Base-by-base conservation (phyloP, 1,284 basidiomycete species). In the Trametes hirsuta region DNA sequence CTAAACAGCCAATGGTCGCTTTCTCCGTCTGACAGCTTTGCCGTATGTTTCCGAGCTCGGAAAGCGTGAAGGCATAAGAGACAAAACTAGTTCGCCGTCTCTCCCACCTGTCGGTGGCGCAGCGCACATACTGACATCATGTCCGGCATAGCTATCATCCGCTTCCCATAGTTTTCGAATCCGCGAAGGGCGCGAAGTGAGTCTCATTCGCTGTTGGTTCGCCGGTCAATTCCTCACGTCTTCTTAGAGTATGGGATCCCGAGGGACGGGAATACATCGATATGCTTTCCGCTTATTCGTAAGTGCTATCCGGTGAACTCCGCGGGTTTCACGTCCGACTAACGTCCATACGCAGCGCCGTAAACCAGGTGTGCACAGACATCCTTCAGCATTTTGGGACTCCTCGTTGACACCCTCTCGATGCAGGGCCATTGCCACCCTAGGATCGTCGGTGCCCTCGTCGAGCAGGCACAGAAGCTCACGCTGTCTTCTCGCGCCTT, bases 221-320 rank as follows among this genome's bases (percentile, higher is more conserved):
- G 40, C 50, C 36, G 53, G 58, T 45, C 30, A 9, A 34, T 48
- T 48, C 11, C 50, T 61, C 2, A 58, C 47, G 41, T 14, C 36
- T 46, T 37, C 51, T 51, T 68, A 94, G 92, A 74, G 95, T 97
- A 71, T 97, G 95, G 94, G 95, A 98, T 75, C 94, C 94, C 12
- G 95, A 98, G 80, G 95, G 94, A 64, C 87, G 84, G 53, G 92
- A 94, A 73, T 96, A 95, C 76, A 93, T 95, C 63, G 94, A 96
- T 72, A 98, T 98, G 94, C 83, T 99, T 39, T 94, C 94, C 48
- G 97, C 97, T 21, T 99, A 99, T 79, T 95, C 93, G 88, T 96
- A 77, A 79, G 94, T 84, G 21, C 34, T 47, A 6, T 66, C 59
- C 61, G 64, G 42, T 56, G 41, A 49, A 25, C 6, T 51, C 54